phyloP scores from a whole-genome alignment of 352 stramenopile species.

The Pythium aristosporum region DNA sequence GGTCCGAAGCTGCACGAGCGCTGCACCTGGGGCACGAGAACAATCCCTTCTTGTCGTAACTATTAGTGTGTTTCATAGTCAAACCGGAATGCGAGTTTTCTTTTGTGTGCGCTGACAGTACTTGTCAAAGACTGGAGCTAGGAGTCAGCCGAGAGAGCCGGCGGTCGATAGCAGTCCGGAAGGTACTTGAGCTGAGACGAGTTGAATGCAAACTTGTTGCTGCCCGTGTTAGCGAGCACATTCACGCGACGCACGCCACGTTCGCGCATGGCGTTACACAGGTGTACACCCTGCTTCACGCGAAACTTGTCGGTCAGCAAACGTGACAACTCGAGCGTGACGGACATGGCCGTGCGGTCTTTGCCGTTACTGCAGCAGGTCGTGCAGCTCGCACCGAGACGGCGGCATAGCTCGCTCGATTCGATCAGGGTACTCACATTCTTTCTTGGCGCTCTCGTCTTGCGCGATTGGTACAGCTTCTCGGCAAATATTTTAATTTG shows the following conservation, averaged over 20 bases:
- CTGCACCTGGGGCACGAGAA: slow-evolving; percentile 50
- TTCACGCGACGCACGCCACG: slow-evolving; percentile 82
- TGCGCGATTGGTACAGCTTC: slow-evolving; percentile 54
- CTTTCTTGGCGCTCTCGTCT: slow-evolving; percentile 79
- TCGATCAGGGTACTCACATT: slow-evolving; percentile 85
- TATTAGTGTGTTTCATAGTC: slow-evolving; percentile 15
- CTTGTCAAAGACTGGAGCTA: slow-evolving; percentile 62
- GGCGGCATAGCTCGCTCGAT: slow-evolving; percentile 87
- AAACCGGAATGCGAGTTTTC: too few species aligned
- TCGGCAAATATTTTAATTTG: slow-evolving; percentile 58
- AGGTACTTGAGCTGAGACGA: slow-evolving; percentile 97
- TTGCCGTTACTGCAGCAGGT: slow-evolving; percentile 98
- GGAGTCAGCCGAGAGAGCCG: slow-evolving; percentile 74
- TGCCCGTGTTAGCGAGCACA: slow-evolving; percentile 84
- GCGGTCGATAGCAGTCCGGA: slow-evolving; percentile 91
- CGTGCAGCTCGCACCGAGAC: slow-evolving; percentile 87
- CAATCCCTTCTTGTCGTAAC: slow-evolving; percentile 64
- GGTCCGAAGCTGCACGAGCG: slow-evolving; percentile 70
- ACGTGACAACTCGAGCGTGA: slow-evolving; percentile 94
- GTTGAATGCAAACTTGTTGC: slow-evolving; percentile 97
- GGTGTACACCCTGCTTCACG: slow-evolving; percentile 81
- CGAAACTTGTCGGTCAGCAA: slow-evolving; percentile 88
- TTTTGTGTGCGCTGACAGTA: background rate
- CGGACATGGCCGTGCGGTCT: slow-evolving; percentile 97
- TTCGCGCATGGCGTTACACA: slow-evolving; percentile 86